Conservation (phyloP, 1,139 yeast genomes). For the Candida sp. region DNA sequence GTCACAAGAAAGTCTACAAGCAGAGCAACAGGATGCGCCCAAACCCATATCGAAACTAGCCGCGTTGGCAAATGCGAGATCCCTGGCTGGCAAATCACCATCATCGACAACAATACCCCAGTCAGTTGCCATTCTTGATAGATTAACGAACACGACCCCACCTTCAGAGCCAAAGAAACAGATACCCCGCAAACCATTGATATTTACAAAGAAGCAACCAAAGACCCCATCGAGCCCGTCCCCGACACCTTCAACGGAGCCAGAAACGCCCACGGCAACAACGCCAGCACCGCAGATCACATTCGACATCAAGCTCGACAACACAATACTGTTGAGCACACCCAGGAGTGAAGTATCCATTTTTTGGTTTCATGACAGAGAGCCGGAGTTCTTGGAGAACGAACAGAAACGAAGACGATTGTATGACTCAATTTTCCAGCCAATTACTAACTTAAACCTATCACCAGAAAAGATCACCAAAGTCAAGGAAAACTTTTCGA, state of each 20-base stretch:
- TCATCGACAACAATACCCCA: slow-evolving; percentile 12
- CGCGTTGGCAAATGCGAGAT: slow-evolving; percentile 50
- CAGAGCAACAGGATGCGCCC: slow-evolving; percentile 4
- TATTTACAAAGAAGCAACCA: slow-evolving; percentile 6
- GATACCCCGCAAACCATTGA: slow-evolving; percentile 4
- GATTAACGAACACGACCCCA: slow-evolving; percentile 13
- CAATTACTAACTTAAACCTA: slow-evolving; percentile 46
- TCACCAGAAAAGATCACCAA: slow-evolving; percentile 46
- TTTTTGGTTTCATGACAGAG: slow-evolving; percentile 18
- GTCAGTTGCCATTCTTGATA: slow-evolving; percentile 25
- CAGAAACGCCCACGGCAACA: slow-evolving; percentile 3
- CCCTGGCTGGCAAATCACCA: too few relatives aligned
- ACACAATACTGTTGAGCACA: slow-evolving; percentile 19
- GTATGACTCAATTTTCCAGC: slow-evolving; percentile 26
- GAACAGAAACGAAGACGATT: slow-evolving; percentile 27
- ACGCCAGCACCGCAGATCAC: slow-evolving; percentile 6
- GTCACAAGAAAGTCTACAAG: slow-evolving; percentile 7
- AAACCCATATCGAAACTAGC: slow-evolving; percentile 47
- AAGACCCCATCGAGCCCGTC: neutral
- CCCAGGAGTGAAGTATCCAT: slow-evolving; percentile 23
- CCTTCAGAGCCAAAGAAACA: neutral
- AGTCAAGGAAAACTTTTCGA: slow-evolving; percentile 59
- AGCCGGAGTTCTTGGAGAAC: slow-evolving; percentile 10
- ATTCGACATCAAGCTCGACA: slow-evolving; percentile 21
- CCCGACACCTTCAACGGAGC: neutral